phyloP scores from a whole-genome alignment of 306 rosid genomes.

The Lathyrus oleraceus region DNA sequence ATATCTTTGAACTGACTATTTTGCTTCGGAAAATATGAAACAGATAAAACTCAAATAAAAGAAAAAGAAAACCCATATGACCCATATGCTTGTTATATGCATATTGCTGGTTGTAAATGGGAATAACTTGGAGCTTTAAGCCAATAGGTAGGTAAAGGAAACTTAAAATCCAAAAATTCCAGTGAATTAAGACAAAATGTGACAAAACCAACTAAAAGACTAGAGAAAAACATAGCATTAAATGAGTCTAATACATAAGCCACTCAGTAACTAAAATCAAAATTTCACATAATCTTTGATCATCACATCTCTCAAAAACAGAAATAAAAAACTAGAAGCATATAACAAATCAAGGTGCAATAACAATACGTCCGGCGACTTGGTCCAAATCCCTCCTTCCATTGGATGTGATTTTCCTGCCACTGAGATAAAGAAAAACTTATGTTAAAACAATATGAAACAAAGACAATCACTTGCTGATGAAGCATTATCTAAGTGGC shows the following conservation, averaged over 20 bases:
- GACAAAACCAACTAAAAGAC: slow-evolving; percentile 8
- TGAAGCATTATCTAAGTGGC: too few species aligned
- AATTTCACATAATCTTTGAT: slow-evolving; percentile 30
- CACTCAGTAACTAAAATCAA: slow-evolving; percentile 30
- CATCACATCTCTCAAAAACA: slow-evolving; percentile 22
- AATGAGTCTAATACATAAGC: slow-evolving; percentile 22
- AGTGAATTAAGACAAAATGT: slow-evolving; percentile 10
- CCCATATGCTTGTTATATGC: too few species aligned
- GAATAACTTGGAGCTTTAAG: neutral
- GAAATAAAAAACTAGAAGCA: slow-evolving; percentile 17
- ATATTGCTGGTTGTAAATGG: neutral
- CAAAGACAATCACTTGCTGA: neutral
- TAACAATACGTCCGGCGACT: slow-evolving; percentile 41
- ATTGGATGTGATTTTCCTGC: slow-evolving; percentile 45
- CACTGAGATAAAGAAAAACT: slow-evolving; percentile 26
- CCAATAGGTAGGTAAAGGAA: neutral
- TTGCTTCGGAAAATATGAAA: too few species aligned
- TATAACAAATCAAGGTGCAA: slow-evolving; percentile 38
- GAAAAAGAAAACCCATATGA: too few species aligned
- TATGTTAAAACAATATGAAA: neutral
- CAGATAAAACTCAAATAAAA: too few species aligned
- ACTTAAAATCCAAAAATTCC: slow-evolving; percentile 5
- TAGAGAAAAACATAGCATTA: slow-evolving; percentile 7
- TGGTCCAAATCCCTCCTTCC: slow-evolving; percentile 48
- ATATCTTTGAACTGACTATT: too few species aligned